phyloP scores from a whole-genome alignment of 2,329 filamentous ascomycete species.

The Fusarium sp. region DNA sequence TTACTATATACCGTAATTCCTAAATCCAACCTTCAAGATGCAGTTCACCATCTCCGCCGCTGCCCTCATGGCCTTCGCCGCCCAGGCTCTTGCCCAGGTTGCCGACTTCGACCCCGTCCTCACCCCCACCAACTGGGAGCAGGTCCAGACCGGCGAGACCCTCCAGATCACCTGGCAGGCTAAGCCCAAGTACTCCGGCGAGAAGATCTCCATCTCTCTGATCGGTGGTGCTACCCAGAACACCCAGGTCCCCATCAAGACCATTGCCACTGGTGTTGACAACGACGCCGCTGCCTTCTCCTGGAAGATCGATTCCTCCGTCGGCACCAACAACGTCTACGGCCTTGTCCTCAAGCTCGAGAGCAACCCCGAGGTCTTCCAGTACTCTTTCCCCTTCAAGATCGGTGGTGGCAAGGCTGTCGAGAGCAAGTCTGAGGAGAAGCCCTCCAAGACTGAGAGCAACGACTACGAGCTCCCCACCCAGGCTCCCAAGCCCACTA shows the following conservation, averaged over 20 bases:
- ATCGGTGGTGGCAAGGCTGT: constrained; percentile 54
- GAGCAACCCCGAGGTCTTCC: constrained; percentile 62
- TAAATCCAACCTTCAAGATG: constrained; percentile 61
- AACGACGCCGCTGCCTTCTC: constrained; percentile 59
- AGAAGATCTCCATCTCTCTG: constrained; percentile 65
- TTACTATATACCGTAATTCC: constrained; percentile 41
- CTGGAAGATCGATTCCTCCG: constrained; percentile 63
- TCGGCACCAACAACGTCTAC: constrained; percentile 64
- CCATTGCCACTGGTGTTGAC: constrained; percentile 61
- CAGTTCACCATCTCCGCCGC: constrained; percentile 62
- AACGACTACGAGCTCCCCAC: constrained; percentile 40
- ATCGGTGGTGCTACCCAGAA: constrained; percentile 63
- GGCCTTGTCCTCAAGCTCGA: constrained; percentile 68
- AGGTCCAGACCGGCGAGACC: constrained; percentile 61
- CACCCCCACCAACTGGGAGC: constrained; percentile 59
- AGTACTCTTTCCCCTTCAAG: constrained; percentile 73
- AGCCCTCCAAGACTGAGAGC: constrained; percentile 26
- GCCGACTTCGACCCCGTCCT: constrained; percentile 67
- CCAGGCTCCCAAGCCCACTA: constrained; percentile 41
- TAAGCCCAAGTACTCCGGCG: constrained; percentile 55
- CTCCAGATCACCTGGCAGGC: constrained; percentile 66
- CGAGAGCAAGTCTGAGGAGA: constrained; percentile 8
- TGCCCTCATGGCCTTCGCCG: constrained; percentile 64
- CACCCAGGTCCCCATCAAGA: constrained; percentile 57
- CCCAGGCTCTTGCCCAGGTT: constrained; percentile 65